Conservation (phyloP, 2,329 filamentous ascomycete genomes). For the Xylariaceae sp. region DNA sequence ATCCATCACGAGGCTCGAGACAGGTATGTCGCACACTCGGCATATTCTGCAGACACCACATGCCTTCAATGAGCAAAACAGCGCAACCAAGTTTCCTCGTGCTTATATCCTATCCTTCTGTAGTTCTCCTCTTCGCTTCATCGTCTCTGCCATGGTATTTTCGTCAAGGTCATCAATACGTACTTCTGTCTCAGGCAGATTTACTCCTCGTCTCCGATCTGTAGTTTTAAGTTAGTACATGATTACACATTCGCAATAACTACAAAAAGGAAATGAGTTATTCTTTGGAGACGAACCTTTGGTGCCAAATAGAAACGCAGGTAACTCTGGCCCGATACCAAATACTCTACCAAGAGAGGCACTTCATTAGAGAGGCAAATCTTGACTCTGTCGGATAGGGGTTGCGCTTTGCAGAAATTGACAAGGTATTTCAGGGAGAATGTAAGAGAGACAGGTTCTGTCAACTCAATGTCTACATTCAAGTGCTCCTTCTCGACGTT, state of each 20-base stretch:
- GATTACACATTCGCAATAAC: not conserved
- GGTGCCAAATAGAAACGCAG: slow-evolving; percentile 97
- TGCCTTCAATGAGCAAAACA: too few relatives aligned
- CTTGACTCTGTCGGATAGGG: slow-evolving; percentile 80
- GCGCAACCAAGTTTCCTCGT: not conserved
- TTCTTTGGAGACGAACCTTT: slow-evolving; percentile 82
- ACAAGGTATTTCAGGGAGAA: slow-evolving; percentile 99
- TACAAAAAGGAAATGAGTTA: not conserved
- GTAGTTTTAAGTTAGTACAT: slow-evolving; percentile 43
- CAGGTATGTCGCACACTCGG: too few relatives aligned
- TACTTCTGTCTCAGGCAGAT: slow-evolving; percentile 6
- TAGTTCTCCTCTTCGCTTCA: slow-evolving; percentile 17
- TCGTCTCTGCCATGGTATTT: slow-evolving; percentile 33
- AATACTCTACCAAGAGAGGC: slow-evolving; percentile 93
- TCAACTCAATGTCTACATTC: slow-evolving; percentile 87
- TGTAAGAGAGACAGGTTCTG: slow-evolving; percentile 89
- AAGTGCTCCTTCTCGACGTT: slow-evolving; percentile 87
- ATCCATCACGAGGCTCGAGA: too few relatives aligned
- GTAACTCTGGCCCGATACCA: slow-evolving; percentile 79
- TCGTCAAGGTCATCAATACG: slow-evolving; percentile 28
- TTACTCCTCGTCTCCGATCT: slow-evolving; percentile 75
- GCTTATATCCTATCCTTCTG: slow-evolving; percentile 18
- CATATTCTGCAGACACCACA: too few relatives aligned
- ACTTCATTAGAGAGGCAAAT: slow-evolving; percentile 96
- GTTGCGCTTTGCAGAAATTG: slow-evolving; percentile 99